Base-by-base conservation (phyloP, 345 rosid genomes). In the Rubroshorea leprosula region DNA sequence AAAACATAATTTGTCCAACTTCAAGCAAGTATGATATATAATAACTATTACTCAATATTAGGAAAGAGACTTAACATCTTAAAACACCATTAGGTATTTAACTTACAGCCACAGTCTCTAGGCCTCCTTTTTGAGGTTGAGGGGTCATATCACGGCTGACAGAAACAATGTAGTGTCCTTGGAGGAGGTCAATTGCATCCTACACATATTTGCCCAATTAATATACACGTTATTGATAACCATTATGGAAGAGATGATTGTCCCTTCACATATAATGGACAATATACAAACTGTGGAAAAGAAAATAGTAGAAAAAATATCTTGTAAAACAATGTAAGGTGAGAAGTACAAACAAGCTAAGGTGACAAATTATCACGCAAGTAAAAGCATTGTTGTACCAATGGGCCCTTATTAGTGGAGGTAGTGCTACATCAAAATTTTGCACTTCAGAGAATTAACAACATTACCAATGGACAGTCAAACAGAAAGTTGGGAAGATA, bases 111-210 rank as follows among this genome's bases (percentile, higher is more conserved):
- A 82, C 19, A 51, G 74, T 68, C 82, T 93, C 96, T 18, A 93
- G 74, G 58, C 92, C 90, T 24, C 75, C 69, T 68, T 67, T 77
- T 66, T 68, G 89, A 52, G 96, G 79, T 24, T 79, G 76, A 49
- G 87, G 77, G 44, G 76, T 57, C 52, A 75, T 65, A 62, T 87
- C 96, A 45, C 96, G 82, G 78, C 85, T 87, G 27, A 81, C 80
- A 35, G 90, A 81, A 35, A 83, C 85, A 56, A 88, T 85, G 71
- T 85, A 88, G 60, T 88, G 96, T 57, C 96, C 96, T 76, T 88
- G 96, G 66, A 88, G 61, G 49, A 88, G 93, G 81, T 88, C 96
- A 51, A 83, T 88, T 25, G 93, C 82, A 76, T 88, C 96, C 96
- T 85, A n/a, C 3, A 16, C 6, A 48, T 57, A 46, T 54, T 60